Base-by-base conservation (phyloP, 352 stramenopile genomes). In the Peronospora belbahrii region DNA sequence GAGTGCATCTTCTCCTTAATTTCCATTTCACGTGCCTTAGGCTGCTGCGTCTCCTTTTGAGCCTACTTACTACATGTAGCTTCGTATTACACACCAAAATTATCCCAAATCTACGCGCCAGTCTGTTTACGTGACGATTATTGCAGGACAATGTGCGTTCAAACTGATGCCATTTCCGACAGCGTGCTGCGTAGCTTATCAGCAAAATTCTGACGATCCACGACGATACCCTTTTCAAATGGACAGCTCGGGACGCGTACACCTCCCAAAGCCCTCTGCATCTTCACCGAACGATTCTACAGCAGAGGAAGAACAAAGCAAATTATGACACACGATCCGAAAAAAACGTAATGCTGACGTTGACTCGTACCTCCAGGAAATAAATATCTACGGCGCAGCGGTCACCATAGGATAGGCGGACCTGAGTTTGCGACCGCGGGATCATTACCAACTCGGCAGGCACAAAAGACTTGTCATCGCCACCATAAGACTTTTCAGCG, bases 361-460 rank as follows among this genome's bases (percentile, higher is more conserved):
- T 33, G 15, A 10, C 0, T 42, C 62, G 25, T 60, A 90, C 81
- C 81, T 90, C 74, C 52, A 93, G 68, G 43, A 93, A 93, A 87
- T 87, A 90, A 84, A 93, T 87, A 87, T 93, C 81, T 64, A 93
- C 79, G 42, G 76, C 81, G 59, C 74, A 90, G 18, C 81, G 78
- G 48, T 93, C 77, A 41, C 69, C 79, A 58, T 93, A 93, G 27
- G 75, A 85, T 42, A 93, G 52, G 38, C 79, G 78, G 52, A 93
- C 74, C 46, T 90, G 78, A 22, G 77, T 88, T 56, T 93, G 81
- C 35, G 81, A 90, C 39, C 81, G 75, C 33, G 81, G 81, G 47
- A 93, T 93, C 42, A 93, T 65, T 43, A 89, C 73, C 11, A 93
- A 53, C 44, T 93, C 81, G 6, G 76, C 81, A 42, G 79, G 67